Conservation (phyloP, 2,329 filamentous ascomycete genomes). For the Epichloe festucae region DNA sequence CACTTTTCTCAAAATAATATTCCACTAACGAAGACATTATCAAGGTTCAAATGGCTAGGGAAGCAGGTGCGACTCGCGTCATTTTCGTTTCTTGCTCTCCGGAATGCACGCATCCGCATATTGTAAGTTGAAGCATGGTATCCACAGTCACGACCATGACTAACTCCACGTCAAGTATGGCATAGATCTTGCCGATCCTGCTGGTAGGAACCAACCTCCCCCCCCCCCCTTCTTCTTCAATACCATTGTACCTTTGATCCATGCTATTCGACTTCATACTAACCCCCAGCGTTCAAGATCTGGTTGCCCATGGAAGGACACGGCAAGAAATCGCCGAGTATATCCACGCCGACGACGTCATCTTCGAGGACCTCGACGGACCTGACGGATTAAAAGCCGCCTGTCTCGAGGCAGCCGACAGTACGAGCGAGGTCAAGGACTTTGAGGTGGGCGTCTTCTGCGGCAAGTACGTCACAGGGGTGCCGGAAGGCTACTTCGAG, state of each 20-base stretch:
- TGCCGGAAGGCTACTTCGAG: constrained; percentile 70
- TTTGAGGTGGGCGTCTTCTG: constrained; percentile 93
- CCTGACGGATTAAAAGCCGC: constrained; percentile 47
- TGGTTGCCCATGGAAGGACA: constrained; percentile 29
- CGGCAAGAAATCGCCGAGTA: constrained; percentile 22
- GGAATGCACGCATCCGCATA: constrained; percentile 72
- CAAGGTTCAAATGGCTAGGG: constrained; percentile 55
- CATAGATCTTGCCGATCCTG: constrained; percentile 31
- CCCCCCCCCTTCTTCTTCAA: too few species aligned
- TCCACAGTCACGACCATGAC: background rate
- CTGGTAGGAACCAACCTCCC: constrained; percentile 1
- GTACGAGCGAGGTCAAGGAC: constrained; percentile 37
- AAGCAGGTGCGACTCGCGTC: constrained; percentile 70
- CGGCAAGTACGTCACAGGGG: constrained; percentile 71
- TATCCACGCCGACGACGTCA: constrained; percentile 7
- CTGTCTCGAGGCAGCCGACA: constrained; percentile 54
- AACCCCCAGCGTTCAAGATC: constrained; percentile 14
- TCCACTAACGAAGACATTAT: background rate
- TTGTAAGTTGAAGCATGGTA: constrained; percentile 42
- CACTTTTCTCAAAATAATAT: background rate
- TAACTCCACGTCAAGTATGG: constrained; percentile 21
- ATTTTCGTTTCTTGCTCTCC: constrained; percentile 76
- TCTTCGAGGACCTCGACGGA: constrained; percentile 49
- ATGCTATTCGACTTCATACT: constrained; percentile 1
- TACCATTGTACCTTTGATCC: background rate